phyloP scores from a whole-genome alignment of 768 basidiomycete genomes.

The Suillus fuscotomentosus region DNA sequence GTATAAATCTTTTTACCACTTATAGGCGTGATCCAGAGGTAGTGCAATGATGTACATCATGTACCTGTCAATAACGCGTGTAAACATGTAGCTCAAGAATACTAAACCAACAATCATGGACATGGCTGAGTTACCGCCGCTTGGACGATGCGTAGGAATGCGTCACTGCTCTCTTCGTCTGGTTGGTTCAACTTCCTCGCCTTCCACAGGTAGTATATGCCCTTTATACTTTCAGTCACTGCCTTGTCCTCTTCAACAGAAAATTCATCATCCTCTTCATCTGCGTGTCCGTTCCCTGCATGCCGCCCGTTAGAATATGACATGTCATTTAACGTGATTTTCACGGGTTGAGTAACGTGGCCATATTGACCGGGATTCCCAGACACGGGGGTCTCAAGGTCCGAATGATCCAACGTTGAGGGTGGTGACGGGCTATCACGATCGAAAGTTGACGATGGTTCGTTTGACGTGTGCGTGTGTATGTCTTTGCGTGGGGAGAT shows the following conservation, averaged over 20 bases:
- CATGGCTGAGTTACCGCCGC: constrained; percentile 24
- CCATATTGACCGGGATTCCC: constrained; percentile 11
- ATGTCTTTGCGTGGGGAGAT: constrained; percentile 26
- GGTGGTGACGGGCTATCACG: constrained; percentile 13
- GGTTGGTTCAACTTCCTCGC: constrained; percentile 28
- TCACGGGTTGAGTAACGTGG: constrained; percentile 13
- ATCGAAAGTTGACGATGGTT: constrained; percentile 6
- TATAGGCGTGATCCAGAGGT: neutral
- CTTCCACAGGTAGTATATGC: constrained; percentile 62
- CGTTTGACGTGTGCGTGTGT: constrained; percentile 10
- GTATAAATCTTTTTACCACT: neutral
- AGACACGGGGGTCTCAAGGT: constrained; percentile 22
- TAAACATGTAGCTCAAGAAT: neutral
- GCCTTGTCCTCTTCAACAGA: constrained; percentile 34
- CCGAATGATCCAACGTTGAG: constrained; percentile 21
- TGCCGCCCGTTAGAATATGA: constrained; percentile 7
- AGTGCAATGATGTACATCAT: neutral
- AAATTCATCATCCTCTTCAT: neutral
- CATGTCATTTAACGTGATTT: constrained; percentile 13
- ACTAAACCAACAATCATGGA: neutral
- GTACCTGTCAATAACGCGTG: neutral
- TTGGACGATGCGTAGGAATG: constrained; percentile 35
- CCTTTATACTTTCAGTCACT: constrained; percentile 51
- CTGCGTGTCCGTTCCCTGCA: neutral
- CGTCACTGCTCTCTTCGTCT: constrained; percentile 21